Conservation (phyloP, 805 yeast species). For the Helenozyma baotianmanensis region DNA sequence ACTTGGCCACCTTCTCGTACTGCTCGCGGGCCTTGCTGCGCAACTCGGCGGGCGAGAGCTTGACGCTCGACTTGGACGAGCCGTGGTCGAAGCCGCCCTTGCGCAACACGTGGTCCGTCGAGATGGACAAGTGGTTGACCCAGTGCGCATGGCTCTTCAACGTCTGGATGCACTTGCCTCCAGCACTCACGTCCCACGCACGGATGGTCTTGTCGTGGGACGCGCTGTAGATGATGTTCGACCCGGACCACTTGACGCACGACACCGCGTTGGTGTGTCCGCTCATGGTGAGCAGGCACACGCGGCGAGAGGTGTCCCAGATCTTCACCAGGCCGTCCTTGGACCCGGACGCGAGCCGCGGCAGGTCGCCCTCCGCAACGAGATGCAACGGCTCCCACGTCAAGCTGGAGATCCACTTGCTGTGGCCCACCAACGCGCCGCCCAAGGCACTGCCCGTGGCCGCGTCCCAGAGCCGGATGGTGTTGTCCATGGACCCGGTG, state of each 20-base stretch:
- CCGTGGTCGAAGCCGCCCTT: conserved; percentile 83
- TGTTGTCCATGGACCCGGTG: conserved; percentile 93
- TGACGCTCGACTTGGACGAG: conserved; percentile 37
- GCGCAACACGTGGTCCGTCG: conserved; percentile 84
- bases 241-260: conserved; percentile 97
- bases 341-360: conserved; percentile 79
- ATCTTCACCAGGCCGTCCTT: conserved; percentile 86
- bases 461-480: conserved; percentile 84
- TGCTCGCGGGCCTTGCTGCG: conserved; percentile 51
- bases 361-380: conserved; percentile 57
- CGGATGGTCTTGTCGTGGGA: conserved; percentile 93
- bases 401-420: conserved; percentile 84
- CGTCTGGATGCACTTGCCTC: conserved; percentile 74
- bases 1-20: conserved; percentile 58
- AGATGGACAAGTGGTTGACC: conserved; percentile 90
- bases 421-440: conserved; percentile 70
- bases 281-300: conserved; percentile 63
- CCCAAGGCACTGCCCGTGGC: conserved; percentile 71
- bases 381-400: conserved; percentile 94
- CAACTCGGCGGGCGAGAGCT: conserved; percentile 22
- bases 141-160: conserved; percentile 93
- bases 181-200: conserved; percentile 77
- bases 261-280: conserved; percentile 90
- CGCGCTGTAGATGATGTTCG: conserved; percentile 75
- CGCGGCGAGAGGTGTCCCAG: conserved; percentile 79